Evolutionary conservation across 2,329 filamentous ascomycete species (phyloP), one percentile per base, ranked within the genome.

Genomic region (Talaromyces pinophilus): DNA sequence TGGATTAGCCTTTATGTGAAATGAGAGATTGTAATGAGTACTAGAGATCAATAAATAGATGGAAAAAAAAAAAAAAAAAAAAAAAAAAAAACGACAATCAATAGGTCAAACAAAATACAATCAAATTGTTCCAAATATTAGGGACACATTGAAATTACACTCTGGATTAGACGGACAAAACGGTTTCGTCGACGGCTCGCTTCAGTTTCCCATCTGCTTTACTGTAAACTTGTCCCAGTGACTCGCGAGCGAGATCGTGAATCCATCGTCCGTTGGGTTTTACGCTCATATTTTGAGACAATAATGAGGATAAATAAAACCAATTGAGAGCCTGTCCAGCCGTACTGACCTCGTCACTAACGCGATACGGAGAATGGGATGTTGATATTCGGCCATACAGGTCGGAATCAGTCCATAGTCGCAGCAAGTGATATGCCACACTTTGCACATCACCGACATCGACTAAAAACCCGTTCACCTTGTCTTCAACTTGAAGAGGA

Each of bases 401-500:
- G 10, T 48, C 10, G 19, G 44, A 48, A 48, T 48, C 44, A 13
- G 44, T 48, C 44, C 44, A 48, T 19, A 48, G 19, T 25, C 19
- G n/a, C 19, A 48, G 44, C 19, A 48, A 6, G 44, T 48, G 44
- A 48, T 48, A 11, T 13, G 44, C 44, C n/a, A 48, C 44, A 22
- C 19, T 48, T 48, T 25, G 44, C 19, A 25, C 44, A 48, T 48
- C 44, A 13, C 19, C 44, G 19, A 48, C 19, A 3, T 48, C 44
- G 22, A 48, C 44, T 48, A 48, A 22, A 22, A 48, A 48, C 0
- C 91, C 91, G 67, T 89, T 90, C 74, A 90, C 86, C 44, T 83
- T 83, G 71, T 93, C 81, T 76, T 90, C 84, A 66, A 95, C 85
- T 75, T 95, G 92, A 3, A 94, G 82, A 0, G 91, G 91, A 63